These are phyloP conservation scores for Trichosporon sp. DNA, from an alignment of 1,284 basidiomycete genomes.

Conservation along the genomic window DNA sequence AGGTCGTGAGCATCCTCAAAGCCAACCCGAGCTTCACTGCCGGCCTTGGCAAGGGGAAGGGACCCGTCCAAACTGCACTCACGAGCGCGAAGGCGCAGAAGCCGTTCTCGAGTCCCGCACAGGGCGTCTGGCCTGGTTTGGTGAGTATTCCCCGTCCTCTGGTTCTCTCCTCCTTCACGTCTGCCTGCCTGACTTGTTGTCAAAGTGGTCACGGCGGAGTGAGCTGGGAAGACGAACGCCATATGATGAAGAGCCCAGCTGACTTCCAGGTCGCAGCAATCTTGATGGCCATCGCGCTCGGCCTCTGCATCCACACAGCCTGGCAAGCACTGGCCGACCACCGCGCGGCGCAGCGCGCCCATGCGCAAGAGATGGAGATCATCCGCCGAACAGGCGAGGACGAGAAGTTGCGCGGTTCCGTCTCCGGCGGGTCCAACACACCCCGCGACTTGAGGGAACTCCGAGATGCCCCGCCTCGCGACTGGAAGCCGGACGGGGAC, in stretches of 20 bases:
- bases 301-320: slow-evolving; percentile 6
- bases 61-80: background rate
- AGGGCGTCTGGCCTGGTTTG: background rate
- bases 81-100: background rate
- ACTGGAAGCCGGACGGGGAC: background rate
- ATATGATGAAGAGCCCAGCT: background rate
- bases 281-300: background rate
- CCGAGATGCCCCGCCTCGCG: background rate
- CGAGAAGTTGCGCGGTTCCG: slow-evolving; percentile 3
- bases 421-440: background rate
- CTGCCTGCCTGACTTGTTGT: background rate
- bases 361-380: slow-evolving; percentile 1
- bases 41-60: background rate
- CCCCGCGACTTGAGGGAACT: background rate
- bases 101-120: background rate
- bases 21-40: background rate
- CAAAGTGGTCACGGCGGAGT: no score
- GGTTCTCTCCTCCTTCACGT: background rate
- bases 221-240: no score
- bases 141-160: background rate
- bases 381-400: background rate
- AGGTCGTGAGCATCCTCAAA: background rate
- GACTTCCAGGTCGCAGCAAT: slow-evolving; percentile 1
- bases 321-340: background rate
- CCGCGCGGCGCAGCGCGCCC: background rate